Base-by-base conservation (phyloP, 306 rosid species). In the Ammopiptanthus mongolicus region DNA sequence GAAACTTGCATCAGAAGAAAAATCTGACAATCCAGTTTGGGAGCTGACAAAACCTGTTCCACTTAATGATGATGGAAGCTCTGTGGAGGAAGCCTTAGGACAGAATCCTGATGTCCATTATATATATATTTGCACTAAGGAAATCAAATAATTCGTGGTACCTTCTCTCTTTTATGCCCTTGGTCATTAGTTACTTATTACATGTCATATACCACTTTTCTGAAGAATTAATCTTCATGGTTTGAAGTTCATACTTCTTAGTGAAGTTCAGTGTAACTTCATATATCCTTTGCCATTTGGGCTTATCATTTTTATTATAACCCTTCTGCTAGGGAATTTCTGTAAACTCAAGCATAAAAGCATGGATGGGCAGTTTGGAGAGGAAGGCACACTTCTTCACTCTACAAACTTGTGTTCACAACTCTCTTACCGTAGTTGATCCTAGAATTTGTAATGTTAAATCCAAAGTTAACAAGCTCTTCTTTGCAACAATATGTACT, bases 51-150 rank as follows among this genome's bases (percentile, higher is more conserved):
- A 82, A 61, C 91, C 92, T 65, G 76, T 93, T 82, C 90, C 96
- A 13, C 80, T 84, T 34, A 84, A 90, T 82, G 77, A 83, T 17
- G 92, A 87, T 69, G 92, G 84, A 63, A 87, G 84, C 81, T 80
- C 88, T 2, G 85, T 81, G 81, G 95, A 87, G 77, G 85, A 80
- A 57, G 79, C 74, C 61, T 86, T 93, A 2, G 98, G 96, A 75
- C 69, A 55, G 68, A 88, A 87, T 69, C 87, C 90, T 10, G 94
- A 93, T 53, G 91, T 92, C 55, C 96, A 90, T 80, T 93, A 81
- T 63, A 87, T 93, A 46, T 93, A 90, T 73, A 62, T 90, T 59
- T 93, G 96, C 80, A 86, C 83, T 1, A 90, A 93, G 98, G 96
- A 82, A 80, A 77, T 44, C 28, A 46, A 21, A 57, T 74, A 17